These are phyloP conservation scores for Bauhinia variegata DNA, from an alignment of 306 rosid genomes.

Conservation along the genomic window DNA sequence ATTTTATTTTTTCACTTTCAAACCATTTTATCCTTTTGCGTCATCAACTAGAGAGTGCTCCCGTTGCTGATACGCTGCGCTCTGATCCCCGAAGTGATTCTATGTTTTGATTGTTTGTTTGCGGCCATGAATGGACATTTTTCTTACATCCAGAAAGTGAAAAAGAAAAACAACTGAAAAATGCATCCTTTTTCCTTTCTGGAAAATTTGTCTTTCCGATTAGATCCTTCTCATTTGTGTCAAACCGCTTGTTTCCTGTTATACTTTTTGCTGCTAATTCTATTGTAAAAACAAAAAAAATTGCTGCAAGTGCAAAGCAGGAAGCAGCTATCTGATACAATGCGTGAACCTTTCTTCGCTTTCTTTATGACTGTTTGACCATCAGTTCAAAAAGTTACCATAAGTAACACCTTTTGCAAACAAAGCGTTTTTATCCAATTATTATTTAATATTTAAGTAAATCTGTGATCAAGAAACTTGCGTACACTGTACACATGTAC, in stretches of 20 bases:
- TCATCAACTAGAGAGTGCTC: background rate
- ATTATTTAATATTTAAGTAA: too few species aligned
- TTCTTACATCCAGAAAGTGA: background rate
- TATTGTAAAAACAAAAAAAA: background rate
- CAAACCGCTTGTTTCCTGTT: background rate
- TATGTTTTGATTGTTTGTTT: background rate
- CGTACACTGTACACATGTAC: too few species aligned
- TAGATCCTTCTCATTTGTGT: conserved; percentile 21
- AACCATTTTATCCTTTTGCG: background rate
- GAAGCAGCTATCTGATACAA: conserved; percentile 5
- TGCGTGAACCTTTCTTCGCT: conserved; percentile 1
- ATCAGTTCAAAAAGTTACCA: conserved; percentile 41
- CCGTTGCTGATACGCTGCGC: background rate
- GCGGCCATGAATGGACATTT: background rate
- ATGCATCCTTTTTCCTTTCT: background rate
- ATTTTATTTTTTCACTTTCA: background rate
- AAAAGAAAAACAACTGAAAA: too few species aligned
- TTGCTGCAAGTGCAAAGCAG: background rate
- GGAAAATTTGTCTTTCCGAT: background rate
- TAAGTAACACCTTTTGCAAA: conserved; percentile 29
- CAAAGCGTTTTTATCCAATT: too few species aligned
- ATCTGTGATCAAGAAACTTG: too few species aligned
- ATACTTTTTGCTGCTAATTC: too few species aligned
- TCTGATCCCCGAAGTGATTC: background rate
- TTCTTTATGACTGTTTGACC: conserved; percentile 32